phyloP scores from a whole-genome alignment of 139 green algal species.

The Zygnema cylindricum region DNA sequence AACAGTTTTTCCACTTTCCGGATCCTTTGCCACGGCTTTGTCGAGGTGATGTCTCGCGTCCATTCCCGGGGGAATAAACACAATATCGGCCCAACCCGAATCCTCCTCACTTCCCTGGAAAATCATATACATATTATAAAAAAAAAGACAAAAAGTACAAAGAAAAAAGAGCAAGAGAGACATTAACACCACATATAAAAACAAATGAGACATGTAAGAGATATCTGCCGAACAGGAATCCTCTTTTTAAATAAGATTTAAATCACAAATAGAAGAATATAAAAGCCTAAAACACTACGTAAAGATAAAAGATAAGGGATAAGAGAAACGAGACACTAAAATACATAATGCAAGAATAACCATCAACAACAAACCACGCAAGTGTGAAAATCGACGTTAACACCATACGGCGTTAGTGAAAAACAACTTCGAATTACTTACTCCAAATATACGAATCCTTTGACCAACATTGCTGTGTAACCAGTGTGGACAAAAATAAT shows the following conservation, averaged over 20 bases:
- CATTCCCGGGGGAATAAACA: slow-evolving; percentile 51
- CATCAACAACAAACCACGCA: too few relatives aligned
- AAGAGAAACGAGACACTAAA: too few relatives aligned
- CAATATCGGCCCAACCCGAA: slow-evolving; percentile 42
- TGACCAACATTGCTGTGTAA: too few relatives aligned
- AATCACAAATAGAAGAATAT: background rate
- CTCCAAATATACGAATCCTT: too few relatives aligned
- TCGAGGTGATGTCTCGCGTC: slow-evolving; percentile 20
- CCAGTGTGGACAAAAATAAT: too few relatives aligned
- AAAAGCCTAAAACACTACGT: background rate
- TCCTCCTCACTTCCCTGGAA: slow-evolving; percentile 53
- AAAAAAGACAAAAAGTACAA: background rate
- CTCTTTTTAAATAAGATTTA: too few relatives aligned
- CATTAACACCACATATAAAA: background rate
- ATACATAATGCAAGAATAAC: too few relatives aligned
- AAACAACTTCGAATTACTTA: too few relatives aligned
- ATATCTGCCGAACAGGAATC: background rate
- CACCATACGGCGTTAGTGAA: too few relatives aligned
- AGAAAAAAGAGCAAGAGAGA: background rate
- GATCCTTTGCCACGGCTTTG: background rate
- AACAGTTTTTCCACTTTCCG: too few relatives aligned
- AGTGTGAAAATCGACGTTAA: too few relatives aligned
- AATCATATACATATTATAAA: background rate
- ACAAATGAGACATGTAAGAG: background rate
- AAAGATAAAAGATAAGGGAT: background rate